Base-by-base conservation (phyloP, 73 alveolate genomes). In the Breviolum minutum region DNA sequence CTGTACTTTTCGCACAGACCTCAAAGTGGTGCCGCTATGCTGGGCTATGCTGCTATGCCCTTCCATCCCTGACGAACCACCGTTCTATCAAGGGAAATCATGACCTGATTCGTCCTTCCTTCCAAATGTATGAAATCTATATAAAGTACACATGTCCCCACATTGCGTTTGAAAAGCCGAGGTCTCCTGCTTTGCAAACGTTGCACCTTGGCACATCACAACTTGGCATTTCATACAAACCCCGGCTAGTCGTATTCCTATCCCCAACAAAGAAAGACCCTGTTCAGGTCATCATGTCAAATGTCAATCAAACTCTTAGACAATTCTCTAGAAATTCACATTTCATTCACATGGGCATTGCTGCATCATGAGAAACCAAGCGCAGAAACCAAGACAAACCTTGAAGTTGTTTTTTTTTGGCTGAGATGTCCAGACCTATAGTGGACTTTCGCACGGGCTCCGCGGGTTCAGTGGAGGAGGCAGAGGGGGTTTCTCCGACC, bases 1-100 rank as follows among this genome's bases (percentile, higher is more conserved):
- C 68, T 40, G 63, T 19, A 82, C 71, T 20, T 82, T 82, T 60
- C 91, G 91, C 73, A 82, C 91, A 0, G 91, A 82, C 91, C 91
- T 82, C 32, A 29, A 19, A 71, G 29, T 20, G 9, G 29, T 40
- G 54, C 54, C 54, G 54, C 54, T 40, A 40, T 71, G 19, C 81
- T 71, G 81, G 26, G 40, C 40, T 12, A 8, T 16, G 29, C 40
- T 71, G 81, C 19, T 30, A 71, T 71, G 12, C 26, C 26, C 29
- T 20, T 71, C 29, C 81, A 20, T 71, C 26, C 9, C 2, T 30
- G 9, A 40, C 2, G 4, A 40, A 30, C 29, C 81, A 12, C 29
- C 5, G 26, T 20, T 20, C 8, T 71, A 20, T 20, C 54, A 40
- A 40, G 54, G 54, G 54, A 40, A 40, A 40, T 40, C 54, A 40